Evolutionary conservation across 2,329 filamentous ascomycete species (phyloP).

Genomic region (Diplodia seriata): DNA sequence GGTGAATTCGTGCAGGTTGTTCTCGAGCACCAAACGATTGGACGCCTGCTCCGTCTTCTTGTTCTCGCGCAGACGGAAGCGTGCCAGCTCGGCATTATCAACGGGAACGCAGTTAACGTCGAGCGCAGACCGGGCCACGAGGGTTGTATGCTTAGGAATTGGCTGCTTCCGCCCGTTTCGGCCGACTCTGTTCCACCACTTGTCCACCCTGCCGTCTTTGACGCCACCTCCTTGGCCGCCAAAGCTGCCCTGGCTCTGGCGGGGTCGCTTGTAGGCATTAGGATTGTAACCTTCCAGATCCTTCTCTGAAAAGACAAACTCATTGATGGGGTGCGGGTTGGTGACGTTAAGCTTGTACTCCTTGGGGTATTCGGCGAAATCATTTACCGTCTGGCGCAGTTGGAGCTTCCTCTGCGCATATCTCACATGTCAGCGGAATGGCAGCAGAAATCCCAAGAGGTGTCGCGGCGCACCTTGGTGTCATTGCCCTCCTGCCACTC

Average conservation of each 20-base stretch:
- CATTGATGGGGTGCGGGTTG: conserved; percentile 74
- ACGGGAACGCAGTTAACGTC: conserved; percentile 57
- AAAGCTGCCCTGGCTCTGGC: conserved; percentile 38
- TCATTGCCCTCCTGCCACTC: conserved; percentile 29
- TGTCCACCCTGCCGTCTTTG: conserved; percentile 27
- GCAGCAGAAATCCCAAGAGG: neutral
- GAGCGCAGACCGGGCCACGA: conserved; percentile 64
- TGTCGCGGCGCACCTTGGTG: conserved; percentile 20
- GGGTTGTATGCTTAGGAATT: conserved; percentile 49
- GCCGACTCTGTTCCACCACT: conserved; percentile 14
- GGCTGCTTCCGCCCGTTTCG: conserved; percentile 26
- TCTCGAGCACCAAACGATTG: conserved; percentile 29
- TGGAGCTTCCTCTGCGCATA: conserved; percentile 31
- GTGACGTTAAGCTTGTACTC: conserved; percentile 84
- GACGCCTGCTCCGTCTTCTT: conserved; percentile 21
- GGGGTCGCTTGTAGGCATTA: conserved; percentile 38
- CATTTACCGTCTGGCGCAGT: conserved; percentile 23
- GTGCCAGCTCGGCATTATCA: conserved; percentile 39
- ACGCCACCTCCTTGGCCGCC: conserved; percentile 32
- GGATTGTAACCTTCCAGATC: conserved; percentile 78
- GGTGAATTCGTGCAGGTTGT: conserved; percentile 29
- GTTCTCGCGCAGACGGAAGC: conserved; percentile 22
- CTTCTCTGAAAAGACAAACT: conserved; percentile 92
- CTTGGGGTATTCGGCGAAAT: conserved; percentile 67
- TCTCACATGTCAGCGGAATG: conserved; percentile 15